A percentile compares a stretch with the other conserved stretches of the same genome.
Evolutionary conservation across 192 early-diverging fungal genomes (phyloP).

Genomic region (Coemansia sp.): DNA sequence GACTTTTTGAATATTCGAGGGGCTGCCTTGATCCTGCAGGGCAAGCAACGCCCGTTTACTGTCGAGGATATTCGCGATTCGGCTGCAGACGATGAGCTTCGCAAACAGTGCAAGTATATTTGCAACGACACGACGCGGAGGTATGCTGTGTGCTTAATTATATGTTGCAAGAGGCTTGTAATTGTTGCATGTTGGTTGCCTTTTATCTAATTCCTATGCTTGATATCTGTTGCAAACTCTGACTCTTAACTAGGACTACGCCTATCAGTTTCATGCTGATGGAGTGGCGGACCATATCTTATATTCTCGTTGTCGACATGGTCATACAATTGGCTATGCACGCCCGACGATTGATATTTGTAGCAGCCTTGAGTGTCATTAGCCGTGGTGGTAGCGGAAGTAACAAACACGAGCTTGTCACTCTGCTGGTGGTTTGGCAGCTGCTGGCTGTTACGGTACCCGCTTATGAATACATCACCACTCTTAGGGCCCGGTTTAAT

Average conservation of each 20-base stretch:
- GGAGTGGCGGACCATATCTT: background rate
- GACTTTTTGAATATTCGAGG: background rate
- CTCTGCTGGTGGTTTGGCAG: slow-evolving; percentile 16
- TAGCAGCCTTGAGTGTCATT: slow-evolving; percentile 2
- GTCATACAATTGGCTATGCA: background rate
- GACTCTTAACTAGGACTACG: background rate
- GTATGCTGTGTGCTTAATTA: too few species aligned
- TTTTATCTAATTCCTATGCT: background rate
- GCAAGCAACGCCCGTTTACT: background rate
- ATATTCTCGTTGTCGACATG: background rate
- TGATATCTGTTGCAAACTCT: background rate
- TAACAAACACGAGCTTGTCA: background rate
- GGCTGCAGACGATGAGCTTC: too few species aligned
- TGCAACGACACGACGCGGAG: too few species aligned
- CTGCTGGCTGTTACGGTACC: slow-evolving; percentile 8
- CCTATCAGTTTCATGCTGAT: slow-evolving; percentile 1
- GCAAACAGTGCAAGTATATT: too few species aligned
- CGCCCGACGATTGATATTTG: slow-evolving; percentile 15
- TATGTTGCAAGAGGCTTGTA: too few species aligned
- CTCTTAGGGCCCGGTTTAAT: background rate
- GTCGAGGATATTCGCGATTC: background rate
- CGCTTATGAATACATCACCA: background rate
- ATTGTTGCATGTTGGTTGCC: background rate
- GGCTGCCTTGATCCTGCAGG: background rate
- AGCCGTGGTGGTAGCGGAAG: background rate